A percentile compares a stretch with the other conserved stretches of the same genome.
These are phyloP conservation scores for Carpinus viminea DNA, from an alignment of 306 rosid genomes.

Conservation along the genomic window DNA sequence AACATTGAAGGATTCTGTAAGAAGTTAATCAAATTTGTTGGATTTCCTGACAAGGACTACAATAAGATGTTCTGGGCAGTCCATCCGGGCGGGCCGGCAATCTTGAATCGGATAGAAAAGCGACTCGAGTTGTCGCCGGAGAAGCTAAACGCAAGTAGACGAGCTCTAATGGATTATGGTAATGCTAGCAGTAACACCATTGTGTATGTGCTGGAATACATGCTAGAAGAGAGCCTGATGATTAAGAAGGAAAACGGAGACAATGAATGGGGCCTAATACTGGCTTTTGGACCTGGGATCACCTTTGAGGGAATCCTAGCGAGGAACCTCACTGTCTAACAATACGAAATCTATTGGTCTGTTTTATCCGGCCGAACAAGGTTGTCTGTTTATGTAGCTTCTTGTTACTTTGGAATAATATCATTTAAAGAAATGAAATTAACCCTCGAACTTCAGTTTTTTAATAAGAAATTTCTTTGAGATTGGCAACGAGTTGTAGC, in stretches of 20 bases:
- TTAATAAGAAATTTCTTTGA: not conserved
- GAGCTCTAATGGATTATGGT: constrained; percentile 83
- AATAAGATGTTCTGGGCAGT: constrained; percentile 85
- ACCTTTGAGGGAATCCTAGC: constrained; percentile 89
- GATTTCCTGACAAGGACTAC: constrained; percentile 50
- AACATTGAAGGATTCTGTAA: constrained; percentile 76
- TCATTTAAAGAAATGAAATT: not conserved
- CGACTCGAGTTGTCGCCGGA: constrained; percentile 73
- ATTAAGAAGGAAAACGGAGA: constrained; percentile 43
- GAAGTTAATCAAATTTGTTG: constrained; percentile 45
- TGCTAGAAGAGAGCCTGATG: constrained; percentile 67
- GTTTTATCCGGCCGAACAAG: not conserved
- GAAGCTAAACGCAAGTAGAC: constrained; percentile 71
- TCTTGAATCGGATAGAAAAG: constrained; percentile 77
- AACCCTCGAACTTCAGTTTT: not conserved
- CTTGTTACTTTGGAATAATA: not conserved
- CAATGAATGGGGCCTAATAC: constrained; percentile 78
- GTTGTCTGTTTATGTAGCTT: not conserved
- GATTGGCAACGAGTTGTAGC: not conserved
- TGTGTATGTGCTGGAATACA: constrained; percentile 82
- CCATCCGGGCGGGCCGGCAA: constrained; percentile 93
- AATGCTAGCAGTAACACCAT: constrained; percentile 89
- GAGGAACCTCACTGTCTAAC: constrained; percentile 57
- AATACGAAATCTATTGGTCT: not conserved
- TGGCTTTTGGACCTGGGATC: constrained; percentile 94